phyloP scores from a whole-genome alignment of 176 grass and related monocot genomes.

The Carex myosuroides region DNA sequence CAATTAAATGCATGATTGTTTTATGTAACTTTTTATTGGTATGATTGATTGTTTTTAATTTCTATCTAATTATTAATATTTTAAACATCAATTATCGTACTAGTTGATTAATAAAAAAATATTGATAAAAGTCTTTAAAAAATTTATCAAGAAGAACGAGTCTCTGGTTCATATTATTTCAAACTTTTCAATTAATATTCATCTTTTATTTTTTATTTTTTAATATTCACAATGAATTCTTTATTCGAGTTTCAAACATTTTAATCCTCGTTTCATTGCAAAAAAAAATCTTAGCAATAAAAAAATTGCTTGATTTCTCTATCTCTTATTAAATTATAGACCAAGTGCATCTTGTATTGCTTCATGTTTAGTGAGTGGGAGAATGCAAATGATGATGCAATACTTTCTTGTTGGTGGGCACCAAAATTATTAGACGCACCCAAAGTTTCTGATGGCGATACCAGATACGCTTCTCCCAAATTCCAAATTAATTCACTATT shows the following conservation, averaged over 20 bases:
- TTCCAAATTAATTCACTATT: neutral
- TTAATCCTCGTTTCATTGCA: too few relatives aligned
- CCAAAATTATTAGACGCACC: conserved; percentile 19
- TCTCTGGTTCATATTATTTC: neutral
- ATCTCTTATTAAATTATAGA: neutral
- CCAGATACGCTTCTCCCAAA: neutral
- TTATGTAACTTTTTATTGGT: neutral
- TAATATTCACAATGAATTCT: too few relatives aligned
- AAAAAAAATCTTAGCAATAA: neutral
- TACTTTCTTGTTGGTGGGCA: neutral
- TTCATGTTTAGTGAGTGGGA: neutral
- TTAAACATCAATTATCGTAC: too few relatives aligned
- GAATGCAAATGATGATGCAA: neutral
- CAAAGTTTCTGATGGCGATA: conserved; percentile 14
- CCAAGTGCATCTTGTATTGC: neutral
- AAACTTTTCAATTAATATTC: neutral
- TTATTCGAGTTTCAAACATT: too few relatives aligned
- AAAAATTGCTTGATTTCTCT: neutral
- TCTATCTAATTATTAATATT: too few relatives aligned
- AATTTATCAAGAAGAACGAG: too few relatives aligned
- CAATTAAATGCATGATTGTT: neutral
- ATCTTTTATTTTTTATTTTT: neutral
- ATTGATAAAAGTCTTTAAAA: too few relatives aligned
- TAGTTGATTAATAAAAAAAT: neutral
- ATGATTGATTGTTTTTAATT: too few relatives aligned